phyloP scores from a whole-genome alignment of 176 grass and related monocot species.

The Oryza officinalis region DNA sequence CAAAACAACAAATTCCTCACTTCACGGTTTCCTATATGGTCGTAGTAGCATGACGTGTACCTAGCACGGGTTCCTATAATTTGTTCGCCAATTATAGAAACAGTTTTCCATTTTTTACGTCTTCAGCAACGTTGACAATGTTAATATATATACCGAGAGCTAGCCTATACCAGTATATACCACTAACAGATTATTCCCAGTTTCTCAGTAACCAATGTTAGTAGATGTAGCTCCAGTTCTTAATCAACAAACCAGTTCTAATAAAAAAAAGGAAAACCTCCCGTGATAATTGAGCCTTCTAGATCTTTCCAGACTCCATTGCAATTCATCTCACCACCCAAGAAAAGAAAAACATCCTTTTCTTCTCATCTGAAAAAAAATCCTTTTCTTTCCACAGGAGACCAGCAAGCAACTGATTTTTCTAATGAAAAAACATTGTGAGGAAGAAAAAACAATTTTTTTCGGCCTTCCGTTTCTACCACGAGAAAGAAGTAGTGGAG shows the following conservation, averaged over 20 bases:
- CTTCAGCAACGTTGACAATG: too few species aligned
- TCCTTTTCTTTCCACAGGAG: not conserved
- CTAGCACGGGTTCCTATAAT: not conserved
- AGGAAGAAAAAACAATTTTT: not conserved
- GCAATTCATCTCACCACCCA: not conserved
- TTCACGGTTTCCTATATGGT: not conserved
- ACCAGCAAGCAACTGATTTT: not conserved
- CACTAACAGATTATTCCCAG: not conserved
- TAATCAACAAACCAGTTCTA: not conserved
- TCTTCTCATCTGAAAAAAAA: too few species aligned
- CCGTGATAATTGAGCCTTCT: not conserved
- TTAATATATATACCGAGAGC: not conserved
- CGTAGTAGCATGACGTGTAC: not conserved
- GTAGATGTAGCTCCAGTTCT: not conserved
- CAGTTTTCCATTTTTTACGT: not conserved
- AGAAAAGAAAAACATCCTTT: too few species aligned
- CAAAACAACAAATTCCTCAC: not conserved
- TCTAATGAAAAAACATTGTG: not conserved
- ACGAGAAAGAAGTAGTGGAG: not conserved
- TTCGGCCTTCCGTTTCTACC: not conserved
- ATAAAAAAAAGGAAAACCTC: not conserved
- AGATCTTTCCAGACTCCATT: not conserved
- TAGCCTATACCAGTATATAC: too few species aligned
- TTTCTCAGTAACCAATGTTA: not conserved
- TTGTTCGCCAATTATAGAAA: too few species aligned